Base-by-base conservation (phyloP, 495 filamentous ascomycete species). In the Penicillium cosmopolitanum region DNA sequence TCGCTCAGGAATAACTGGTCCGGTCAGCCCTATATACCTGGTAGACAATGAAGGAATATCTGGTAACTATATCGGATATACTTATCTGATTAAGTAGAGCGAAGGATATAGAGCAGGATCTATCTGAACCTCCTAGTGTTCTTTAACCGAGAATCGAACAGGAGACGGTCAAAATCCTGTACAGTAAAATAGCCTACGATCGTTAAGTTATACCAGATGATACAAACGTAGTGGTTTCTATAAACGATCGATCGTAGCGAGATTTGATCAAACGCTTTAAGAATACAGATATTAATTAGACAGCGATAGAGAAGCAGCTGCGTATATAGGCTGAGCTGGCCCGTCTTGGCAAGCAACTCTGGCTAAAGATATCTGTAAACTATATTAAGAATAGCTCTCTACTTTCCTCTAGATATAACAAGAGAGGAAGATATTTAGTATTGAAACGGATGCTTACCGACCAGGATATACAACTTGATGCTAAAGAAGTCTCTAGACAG, bases 301-400 rank as follows among this genome's bases (percentile, higher is more conserved):
- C 42, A 44, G 42, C 42, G 42, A 44, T 44, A 44, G 33, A 51
- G 33, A 31, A 51, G 50, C 50, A 51, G 5, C 42, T 44, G 42
- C n/a, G 13, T 9, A 44, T 44, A 2, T 44, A 15, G 42, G 42
- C 42, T 18, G 18, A 6, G 42, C 42, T 44, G 42, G 3, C 42
- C 16, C 13, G 42, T 18, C 13, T 18, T 44, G 42, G 4, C 42
- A 44, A 44, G 42, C n/a, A n/a, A n/a, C n/a, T n/a, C n/a, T n/a
- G n/a, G n/a, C n/a, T n/a, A n/a, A n/a, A n/a, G n/a, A n/a, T n/a
- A n/a, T n/a, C n/a, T n/a, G n/a, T n/a, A n/a, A n/a, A n/a, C n/a
- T n/a, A n/a, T n/a, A n/a, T n/a, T n/a, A n/a, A n/a, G n/a, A n/a
- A n/a, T n/a, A n/a, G n/a, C n/a, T n/a, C n/a, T n/a, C n/a, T n/a